Evolutionary conservation across 306 rosid species (phyloP).

Genomic region (Begonia peltatifolia): DNA sequence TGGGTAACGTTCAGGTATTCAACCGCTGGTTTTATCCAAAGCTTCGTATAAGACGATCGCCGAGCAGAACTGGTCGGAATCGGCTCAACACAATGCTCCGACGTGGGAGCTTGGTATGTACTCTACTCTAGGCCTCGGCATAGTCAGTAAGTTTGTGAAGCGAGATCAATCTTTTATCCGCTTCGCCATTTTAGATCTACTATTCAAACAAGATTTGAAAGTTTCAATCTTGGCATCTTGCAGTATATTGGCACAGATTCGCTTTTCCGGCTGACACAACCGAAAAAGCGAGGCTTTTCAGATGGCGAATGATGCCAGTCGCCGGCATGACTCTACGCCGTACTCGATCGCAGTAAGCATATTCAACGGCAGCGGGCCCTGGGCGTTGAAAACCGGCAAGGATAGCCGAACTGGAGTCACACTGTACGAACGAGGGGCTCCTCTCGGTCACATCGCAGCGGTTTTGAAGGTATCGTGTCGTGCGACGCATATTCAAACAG

Average conservation of each 20-base stretch:
- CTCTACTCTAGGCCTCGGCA: conserved; percentile 30
- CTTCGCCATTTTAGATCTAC: too few relatives aligned
- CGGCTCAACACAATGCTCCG: conserved; percentile 62
- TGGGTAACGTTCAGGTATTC: conserved; percentile 20
- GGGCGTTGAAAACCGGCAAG: conserved; percentile 63
- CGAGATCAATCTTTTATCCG: too few relatives aligned
- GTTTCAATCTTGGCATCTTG: too few relatives aligned
- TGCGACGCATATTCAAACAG: too few relatives aligned
- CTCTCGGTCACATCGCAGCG: conserved; percentile 78
- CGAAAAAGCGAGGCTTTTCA: conserved; percentile 59
- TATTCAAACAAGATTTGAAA: too few relatives aligned
- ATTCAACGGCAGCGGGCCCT: conserved; percentile 71
- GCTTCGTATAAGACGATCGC: conserved; percentile 44
- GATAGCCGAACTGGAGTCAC: conserved; percentile 80
- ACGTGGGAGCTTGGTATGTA: conserved; percentile 66
- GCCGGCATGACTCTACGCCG: conserved; percentile 69
- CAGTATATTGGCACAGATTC: conserved; percentile 37
- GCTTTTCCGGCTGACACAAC: conserved; percentile 66
- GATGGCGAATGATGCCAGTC: conserved; percentile 77
- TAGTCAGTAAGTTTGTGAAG: conserved; percentile 23
- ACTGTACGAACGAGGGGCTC: conserved; percentile 71
- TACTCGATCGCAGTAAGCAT: conserved; percentile 77
- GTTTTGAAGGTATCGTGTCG: conserved; percentile 27
- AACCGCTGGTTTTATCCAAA: conserved; percentile 37
- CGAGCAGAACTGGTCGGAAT: conserved; percentile 56